Base-by-base conservation (phyloP, 148 eudicot genomes). In the Chenopodium album region DNA sequence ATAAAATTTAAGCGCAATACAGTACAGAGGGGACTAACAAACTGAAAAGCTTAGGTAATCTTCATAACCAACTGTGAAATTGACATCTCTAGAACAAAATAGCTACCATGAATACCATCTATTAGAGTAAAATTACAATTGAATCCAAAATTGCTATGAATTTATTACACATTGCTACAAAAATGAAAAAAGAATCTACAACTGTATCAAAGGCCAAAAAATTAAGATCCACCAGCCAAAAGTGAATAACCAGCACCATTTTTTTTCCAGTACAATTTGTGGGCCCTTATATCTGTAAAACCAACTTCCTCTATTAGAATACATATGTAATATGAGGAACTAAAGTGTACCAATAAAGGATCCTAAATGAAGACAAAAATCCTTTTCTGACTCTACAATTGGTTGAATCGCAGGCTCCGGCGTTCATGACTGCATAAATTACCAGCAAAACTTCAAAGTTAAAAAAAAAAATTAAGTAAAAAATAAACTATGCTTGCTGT, bases 281-380 rank as follows among this genome's bases (percentile, higher is more conserved):
- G 47, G 54, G 71, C 72, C 64, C 71, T 78, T 64, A 65, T 26
- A 64, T 64, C 71, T 76, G 68, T 78, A 41, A 32, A 22, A 76
- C 47, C 54, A 75, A 76, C 78, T 46, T 76, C 78, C 78, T 34
- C 72, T 71, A 46, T 48, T 65, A n/a, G 71, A 74, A 74, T 50
- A 67, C 50, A 73, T 78, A 62, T 82, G 62, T 50, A 82, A 86
- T 73, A 14, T 77, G 78, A 79, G 79, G 82, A 80, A 74, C 47
- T 48, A 70, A 79, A 26, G 47, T 31, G 65, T 69, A 79, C 59
- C 70, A 75, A 78, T 79, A 60, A 78, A 50, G 65, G 66, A 81
- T 80, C 85, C 90, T 89, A 80, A 41, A 32, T 59, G 76, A 80
- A 77, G 64, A 76, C 89, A 88, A 92, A 93, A 90, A 73, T 87